Base-by-base conservation (phyloP, 163 green algal genomes). In the Prototheca cutis region DNA sequence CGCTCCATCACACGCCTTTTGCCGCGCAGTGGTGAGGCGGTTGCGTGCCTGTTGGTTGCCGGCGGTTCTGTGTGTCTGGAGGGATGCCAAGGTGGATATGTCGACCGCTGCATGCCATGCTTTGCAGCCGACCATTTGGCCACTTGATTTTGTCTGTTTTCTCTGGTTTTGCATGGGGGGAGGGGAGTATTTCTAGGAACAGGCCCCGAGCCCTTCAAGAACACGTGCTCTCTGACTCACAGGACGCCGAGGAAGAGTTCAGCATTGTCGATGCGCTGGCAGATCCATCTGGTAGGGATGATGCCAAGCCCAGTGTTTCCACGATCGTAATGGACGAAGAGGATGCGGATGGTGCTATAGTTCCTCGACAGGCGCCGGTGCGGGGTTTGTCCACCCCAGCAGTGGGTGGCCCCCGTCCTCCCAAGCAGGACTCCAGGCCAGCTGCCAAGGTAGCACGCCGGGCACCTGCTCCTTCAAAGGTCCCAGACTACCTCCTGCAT, bases 401-500 rank as follows among this genome's bases (percentile, higher is more conserved):
- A n/a, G n/a, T n/a, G n/a, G n/a, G n/a, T n/a, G n/a, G n/a, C n/a
- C n/a, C n/a, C n/a, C n/a, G n/a, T n/a, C n/a, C n/a, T n/a, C n/a
- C n/a, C n/a, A n/a, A n/a, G n/a, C n/a, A n/a, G n/a, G n/a, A n/a
- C n/a, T n/a, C n/a, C n/a, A n/a, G n/a, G n/a, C n/a, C n/a, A n/a
- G n/a, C n/a, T n/a, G n/a, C n/a, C n/a, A n/a, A n/a, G n/a, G n/a
- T n/a, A n/a, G n/a, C n/a, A n/a, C n/a, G n/a, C n/a, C n/a, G n/a
- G n/a, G n/a, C n/a, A n/a, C 10, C 17, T 19, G 42, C 49, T 6
- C 49, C 49, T 3, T 68, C 55, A 5, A 40, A 7, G 13, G 79
- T 87, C 24, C 79, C 81, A 1, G 68, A 84, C 58, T 74, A 87
- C 63, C 77, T 89, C 6, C 28, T 48, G 18, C 62, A 89, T 54